Evolutionary conservation across 2,329 filamentous ascomycete genomes (phyloP).

Genomic region (Nothophoma quercina): DNA sequence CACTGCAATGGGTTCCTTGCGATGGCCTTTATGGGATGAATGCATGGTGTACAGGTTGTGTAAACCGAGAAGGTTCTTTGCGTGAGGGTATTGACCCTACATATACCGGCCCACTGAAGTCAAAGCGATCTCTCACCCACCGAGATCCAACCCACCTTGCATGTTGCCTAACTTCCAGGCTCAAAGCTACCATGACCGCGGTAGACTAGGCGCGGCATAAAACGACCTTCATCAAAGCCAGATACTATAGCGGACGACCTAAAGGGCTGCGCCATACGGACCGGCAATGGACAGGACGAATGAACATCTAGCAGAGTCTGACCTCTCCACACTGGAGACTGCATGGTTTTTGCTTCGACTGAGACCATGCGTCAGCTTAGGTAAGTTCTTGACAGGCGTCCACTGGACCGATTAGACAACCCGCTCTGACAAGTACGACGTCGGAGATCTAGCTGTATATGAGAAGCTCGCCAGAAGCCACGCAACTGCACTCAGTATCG

Average conservation of each 20-base stretch:
- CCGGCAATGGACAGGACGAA: not conserved
- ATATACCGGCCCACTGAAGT: too few species aligned
- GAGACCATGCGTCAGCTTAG: not conserved
- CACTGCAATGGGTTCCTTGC: conserved; percentile 22
- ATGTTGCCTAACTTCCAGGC: too few species aligned
- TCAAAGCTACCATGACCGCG: too few species aligned
- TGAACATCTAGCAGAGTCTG: not conserved
- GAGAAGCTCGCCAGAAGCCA: not conserved
- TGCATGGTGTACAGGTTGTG: not conserved
- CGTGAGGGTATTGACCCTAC: too few species aligned
- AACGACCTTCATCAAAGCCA: too few species aligned
- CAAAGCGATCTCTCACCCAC: too few species aligned
- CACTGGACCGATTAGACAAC: not conserved
- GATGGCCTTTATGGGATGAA: too few species aligned
- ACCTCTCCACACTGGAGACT: not conserved
- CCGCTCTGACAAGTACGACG: not conserved
- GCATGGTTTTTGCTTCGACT: not conserved
- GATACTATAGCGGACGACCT: too few species aligned
- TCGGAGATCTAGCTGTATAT: not conserved
- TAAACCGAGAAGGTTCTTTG: too few species aligned
- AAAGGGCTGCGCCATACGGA: too few species aligned
- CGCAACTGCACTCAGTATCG: not conserved
- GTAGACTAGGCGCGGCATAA: too few species aligned
- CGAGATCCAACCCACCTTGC: too few species aligned
- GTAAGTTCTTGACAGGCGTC: not conserved